Percentiles rank a stretch among this genome's conserved stretches.
These are phyloP conservation scores for Russula lepida DNA, from an alignment of 768 basidiomycete species.

Conservation along the genomic window DNA sequence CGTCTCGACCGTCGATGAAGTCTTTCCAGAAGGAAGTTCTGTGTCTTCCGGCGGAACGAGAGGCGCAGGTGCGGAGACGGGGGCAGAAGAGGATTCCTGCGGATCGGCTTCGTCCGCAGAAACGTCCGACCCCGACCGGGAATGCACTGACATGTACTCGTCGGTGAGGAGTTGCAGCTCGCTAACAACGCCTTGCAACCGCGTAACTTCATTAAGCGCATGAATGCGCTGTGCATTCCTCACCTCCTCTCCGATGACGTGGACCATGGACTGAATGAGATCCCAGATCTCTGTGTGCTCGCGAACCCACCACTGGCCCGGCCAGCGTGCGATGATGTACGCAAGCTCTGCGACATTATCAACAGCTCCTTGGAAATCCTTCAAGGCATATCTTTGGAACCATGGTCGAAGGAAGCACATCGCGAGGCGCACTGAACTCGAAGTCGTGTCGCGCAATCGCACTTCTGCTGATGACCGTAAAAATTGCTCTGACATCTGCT, in stretches of 20 bases:
- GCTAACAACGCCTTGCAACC: slow-evolving; percentile 42
- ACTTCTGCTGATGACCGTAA: slow-evolving; percentile 44
- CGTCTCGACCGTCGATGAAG: slow-evolving; percentile 24
- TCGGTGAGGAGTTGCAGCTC: slow-evolving; percentile 40
- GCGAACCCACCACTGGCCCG: slow-evolving; percentile 57
- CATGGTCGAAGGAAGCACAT: slow-evolving; percentile 60
- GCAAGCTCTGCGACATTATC: slow-evolving; percentile 32
- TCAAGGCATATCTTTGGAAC: slow-evolving; percentile 46
- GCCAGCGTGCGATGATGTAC: slow-evolving; percentile 42
- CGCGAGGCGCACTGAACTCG: slow-evolving; percentile 59
- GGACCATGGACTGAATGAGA: slow-evolving; percentile 49
- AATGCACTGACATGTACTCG: slow-evolving; percentile 28
- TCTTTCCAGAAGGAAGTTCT: slow-evolving; percentile 10
- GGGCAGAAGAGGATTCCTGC: not conserved
- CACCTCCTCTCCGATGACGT: slow-evolving; percentile 59
- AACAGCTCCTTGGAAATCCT: slow-evolving; percentile 34
- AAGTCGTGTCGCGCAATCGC: slow-evolving; percentile 57
- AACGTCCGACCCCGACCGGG: slow-evolving; percentile 22
- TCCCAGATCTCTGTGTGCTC: slow-evolving; percentile 56
- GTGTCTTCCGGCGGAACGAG: slow-evolving; percentile 20
- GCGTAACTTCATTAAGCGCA: slow-evolving; percentile 38
- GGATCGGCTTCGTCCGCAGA: slow-evolving; percentile 11
- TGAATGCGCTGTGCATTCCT: slow-evolving; percentile 39
- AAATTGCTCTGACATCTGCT: slow-evolving; percentile 57
- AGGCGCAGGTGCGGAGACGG: slow-evolving; percentile 14